Base-by-base conservation (phyloP, 2,329 filamentous ascomycete species). In the Phaeosphaeria sp. region DNA sequence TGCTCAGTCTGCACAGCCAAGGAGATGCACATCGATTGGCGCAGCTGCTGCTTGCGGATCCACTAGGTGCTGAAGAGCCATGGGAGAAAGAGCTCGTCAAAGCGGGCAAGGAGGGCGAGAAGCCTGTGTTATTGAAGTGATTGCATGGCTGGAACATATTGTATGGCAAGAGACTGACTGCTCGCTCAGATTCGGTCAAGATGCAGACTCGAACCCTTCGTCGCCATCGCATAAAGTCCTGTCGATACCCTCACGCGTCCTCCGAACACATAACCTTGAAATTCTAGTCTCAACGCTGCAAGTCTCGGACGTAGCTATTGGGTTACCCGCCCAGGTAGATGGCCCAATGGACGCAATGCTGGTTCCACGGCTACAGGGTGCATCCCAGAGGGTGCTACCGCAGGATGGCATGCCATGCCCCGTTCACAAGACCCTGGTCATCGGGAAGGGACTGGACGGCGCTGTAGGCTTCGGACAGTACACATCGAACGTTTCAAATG, bases 341-440 rank as follows among this genome's bases (percentile, higher is more conserved):
- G 79, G 79, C 9, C 79, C 87, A 4, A 83, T 85, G 57, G 89
- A 93, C 60, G 82, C 86, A 0, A 81, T 93, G 13, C 83, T 97
- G n/a, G 89, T 92, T 18, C 93, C 93, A 4, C 75, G 79, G 25
- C 84, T 96, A 33, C 87, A 91, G 20, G 90, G 89, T 15, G 83
- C 83, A 59, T 86, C 86, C 17, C 88, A 88, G 8, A 83, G 87
- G 59, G 84, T 87, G 55, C 87, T 88, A 13, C 84, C 88, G 17
- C n/a, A n/a, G n/a, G n/a, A n/a, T n/a, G n/a, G n/a, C n/a, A 83
- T 95, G 43, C 87, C 88, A 6, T 92, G 92, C 45, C 93, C 94
- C 0, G 92, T 97, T 1, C 94, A 98, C 73, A 91, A 89, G 72
- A 87, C 89, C 0, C 78, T 97, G 17, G 68, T 97, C 9, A 84